Percentiles rank a stretch among this genome's conserved stretches.
Evolutionary conservation across 345 rosid species (phyloP).

Genomic region (Corymbia maculata): DNA sequence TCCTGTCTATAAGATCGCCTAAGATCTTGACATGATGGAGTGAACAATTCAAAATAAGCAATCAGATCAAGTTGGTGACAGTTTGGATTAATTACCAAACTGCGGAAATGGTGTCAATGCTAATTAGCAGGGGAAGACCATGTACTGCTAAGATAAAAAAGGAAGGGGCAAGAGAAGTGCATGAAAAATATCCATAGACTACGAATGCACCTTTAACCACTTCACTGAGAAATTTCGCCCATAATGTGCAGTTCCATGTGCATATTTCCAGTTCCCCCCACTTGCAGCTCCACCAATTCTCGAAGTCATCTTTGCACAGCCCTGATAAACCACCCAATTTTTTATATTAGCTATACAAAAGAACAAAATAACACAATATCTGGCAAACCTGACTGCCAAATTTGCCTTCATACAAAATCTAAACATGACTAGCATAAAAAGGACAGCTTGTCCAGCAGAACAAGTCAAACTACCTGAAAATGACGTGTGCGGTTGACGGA

Average conservation of each 20-base stretch:
- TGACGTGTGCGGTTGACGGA: conserved; percentile 95
- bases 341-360: background rate
- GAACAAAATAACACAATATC: background rate
- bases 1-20: background rate
- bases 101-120: background rate
- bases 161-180: background rate
- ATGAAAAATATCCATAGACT: background rate
- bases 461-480: conserved; percentile 68
- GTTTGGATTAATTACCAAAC: background rate
- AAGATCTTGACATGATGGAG: background rate
- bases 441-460: conserved; percentile 3
- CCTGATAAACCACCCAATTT: conserved; percentile 31
- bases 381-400: background rate
- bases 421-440: background rate
- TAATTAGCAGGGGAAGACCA: background rate
- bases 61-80: background rate
- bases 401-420: background rate
- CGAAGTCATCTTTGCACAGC: conserved; percentile 98
- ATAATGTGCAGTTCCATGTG: conserved; percentile 96
- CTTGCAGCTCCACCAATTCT: conserved; percentile 83
- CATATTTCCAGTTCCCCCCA: conserved; percentile 98
- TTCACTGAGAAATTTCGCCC: conserved; percentile 97
- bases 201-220: conserved; percentile 75
- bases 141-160: background rate
- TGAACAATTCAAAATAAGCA: background rate